These are phyloP conservation scores for Mycena olivaceomarginata DNA, from an alignment of 768 basidiomycete species.

Conservation along the genomic window DNA sequence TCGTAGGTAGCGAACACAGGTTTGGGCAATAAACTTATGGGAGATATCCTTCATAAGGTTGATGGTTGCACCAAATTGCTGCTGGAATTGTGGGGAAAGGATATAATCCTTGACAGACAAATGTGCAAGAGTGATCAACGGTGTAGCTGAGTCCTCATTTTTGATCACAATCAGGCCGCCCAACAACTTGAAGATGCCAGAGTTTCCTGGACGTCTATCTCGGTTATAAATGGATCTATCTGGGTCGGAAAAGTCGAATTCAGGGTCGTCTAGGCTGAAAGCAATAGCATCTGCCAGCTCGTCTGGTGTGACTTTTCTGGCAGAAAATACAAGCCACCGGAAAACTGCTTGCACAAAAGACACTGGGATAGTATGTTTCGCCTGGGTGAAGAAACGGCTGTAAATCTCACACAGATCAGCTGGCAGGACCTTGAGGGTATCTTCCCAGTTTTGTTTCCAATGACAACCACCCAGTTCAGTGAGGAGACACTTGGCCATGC, in stretches of 20 bases:
- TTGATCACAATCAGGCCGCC: too few relatives aligned
- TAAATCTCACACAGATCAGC: too few relatives aligned
- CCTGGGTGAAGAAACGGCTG: too few relatives aligned
- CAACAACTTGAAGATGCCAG: constrained; percentile 4
- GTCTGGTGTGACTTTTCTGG: not conserved
- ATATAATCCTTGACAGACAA: too few relatives aligned
- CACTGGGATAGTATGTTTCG: too few relatives aligned
- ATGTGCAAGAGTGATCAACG: not conserved
- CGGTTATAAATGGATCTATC: constrained; percentile 1
- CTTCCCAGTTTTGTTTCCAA: not conserved
- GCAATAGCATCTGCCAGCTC: constrained; percentile 23
- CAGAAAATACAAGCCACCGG: constrained; percentile 5
- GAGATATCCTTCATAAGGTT: too few relatives aligned
- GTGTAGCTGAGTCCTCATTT: not conserved
- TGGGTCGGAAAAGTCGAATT: not conserved
- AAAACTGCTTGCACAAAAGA: not conserved
- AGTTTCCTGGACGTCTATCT: constrained; percentile 1
- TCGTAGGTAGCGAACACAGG: too few relatives aligned
- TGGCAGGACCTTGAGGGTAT: not conserved
- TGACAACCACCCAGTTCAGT: not conserved
- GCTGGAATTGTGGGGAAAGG: too few relatives aligned
- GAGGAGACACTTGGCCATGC: not conserved
- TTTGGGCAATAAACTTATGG: too few relatives aligned
- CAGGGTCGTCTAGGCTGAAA: not conserved
- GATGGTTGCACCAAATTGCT: too few relatives aligned